Base-by-base conservation (phyloP, 495 filamentous ascomycete genomes). In the Filosporella fistucella region DNA sequence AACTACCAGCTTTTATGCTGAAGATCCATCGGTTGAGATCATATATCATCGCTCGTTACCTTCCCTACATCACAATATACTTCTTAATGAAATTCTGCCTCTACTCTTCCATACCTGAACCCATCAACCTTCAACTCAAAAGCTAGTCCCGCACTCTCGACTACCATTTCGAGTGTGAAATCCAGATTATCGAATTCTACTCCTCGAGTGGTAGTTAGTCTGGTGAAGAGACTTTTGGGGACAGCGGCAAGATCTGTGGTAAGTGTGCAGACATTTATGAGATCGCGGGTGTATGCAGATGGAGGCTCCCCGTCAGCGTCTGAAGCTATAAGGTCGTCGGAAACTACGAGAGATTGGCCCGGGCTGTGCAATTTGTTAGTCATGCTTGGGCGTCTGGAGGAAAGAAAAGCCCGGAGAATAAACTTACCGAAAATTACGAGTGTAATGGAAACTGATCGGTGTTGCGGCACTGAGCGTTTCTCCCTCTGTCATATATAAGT, bases 71-170 rank as follows among this genome's bases (percentile, higher is more conserved):
- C 14, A 8, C 35, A 20, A 30, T 8, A 8, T 8, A 8, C 28
- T 9, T 21, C 17, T 41, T 51, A 78, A 57, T 86, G 76, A 60
- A 88, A 88, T 43, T 85, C 81, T 0, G 83, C 82, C 47, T 79
- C 76, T n/a, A 87, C 84, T 47, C 75, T 64, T 14, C 83, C 84
- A 67, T 87, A 88, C 56, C 81, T 61, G 30, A 85, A 79, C 3
- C 83, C 82, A 55, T 86, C 83, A 22, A 88, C 84, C 60, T 81
- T 83, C 39, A 88, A 58, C 66, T 86, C 82, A 65, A 88, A 87
- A 24, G 80, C 74, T 51, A 88, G 54, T 9, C 81, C 80, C 0
- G 84, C 84, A 45, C 78, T 84, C 52, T 87, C 81, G 23, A 87
- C 83, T 45, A 79, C 80, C 78, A 88, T 82, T 63, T 86, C 82